These are phyloP conservation scores for Lobulomyces angularis DNA, from an alignment of 192 early-diverging fungal genomes.

Conservation along the genomic window DNA sequence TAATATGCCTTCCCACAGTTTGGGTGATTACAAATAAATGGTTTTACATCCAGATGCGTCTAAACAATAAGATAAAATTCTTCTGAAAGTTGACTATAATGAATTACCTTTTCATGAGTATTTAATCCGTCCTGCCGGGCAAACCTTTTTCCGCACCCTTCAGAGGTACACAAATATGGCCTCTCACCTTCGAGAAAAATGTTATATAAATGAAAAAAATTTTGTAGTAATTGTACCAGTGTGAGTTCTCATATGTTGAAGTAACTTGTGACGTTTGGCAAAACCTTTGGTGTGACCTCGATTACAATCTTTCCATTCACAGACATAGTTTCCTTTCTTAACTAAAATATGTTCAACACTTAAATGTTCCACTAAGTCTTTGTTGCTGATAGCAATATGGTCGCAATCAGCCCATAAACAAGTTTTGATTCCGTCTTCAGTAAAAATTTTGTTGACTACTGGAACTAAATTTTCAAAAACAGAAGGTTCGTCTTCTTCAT, in stretches of 20 bases:
- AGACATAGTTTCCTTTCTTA: constrained; percentile 25
- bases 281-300: constrained; percentile 15
- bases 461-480: too few species aligned
- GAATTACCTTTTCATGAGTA: constrained; percentile 25
- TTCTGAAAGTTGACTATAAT: too few species aligned
- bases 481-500: too few species aligned
- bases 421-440: too few species aligned
- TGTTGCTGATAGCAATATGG: too few species aligned
- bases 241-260: constrained; percentile 28
- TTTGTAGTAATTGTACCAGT: too few species aligned
- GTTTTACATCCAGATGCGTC: constrained; percentile 32
- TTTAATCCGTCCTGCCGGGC: constrained; percentile 28
- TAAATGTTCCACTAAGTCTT: too few species aligned
- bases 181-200: too few species aligned
- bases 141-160: constrained; percentile 27
- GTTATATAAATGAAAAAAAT: too few species aligned
- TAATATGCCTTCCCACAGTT: constrained; percentile 30
- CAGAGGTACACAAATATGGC: constrained; percentile 19
- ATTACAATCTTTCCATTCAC: constrained; percentile 19
- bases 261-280: constrained; percentile 30
- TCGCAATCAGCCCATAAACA: too few species aligned
- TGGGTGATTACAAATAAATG: constrained; percentile 18
- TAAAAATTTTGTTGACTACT: too few species aligned
- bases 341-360: constrained; percentile 51
- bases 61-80: too few species aligned